Percentiles rank a stretch among this genome's conserved stretches.
phyloP scores from a whole-genome alignment of 345 rosid genomes.

The Lenwebbia sp. region DNA sequence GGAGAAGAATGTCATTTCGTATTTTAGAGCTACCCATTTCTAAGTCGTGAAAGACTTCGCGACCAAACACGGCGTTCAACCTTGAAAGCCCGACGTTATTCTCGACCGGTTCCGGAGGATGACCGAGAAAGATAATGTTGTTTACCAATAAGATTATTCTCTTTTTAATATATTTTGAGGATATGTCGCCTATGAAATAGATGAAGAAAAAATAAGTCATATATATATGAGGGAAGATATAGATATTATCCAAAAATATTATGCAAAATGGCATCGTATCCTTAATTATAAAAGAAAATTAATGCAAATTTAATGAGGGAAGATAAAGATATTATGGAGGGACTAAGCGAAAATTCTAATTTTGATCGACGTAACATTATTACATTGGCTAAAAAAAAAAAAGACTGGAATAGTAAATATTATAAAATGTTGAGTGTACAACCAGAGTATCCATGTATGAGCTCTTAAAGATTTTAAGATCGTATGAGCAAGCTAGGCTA shows the following conservation, averaged over 20 bases:
- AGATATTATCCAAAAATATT: too few species aligned
- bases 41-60: not conserved
- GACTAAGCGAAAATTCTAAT: not conserved
- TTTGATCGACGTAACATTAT: not conserved
- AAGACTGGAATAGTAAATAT: not conserved
- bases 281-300: too few species aligned
- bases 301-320: not conserved
- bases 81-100: not conserved
- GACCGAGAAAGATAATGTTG: not conserved
- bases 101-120: not conserved
- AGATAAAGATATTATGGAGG: not conserved
- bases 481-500: too few species aligned
- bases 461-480: not conserved
- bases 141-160: not conserved
- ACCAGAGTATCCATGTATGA: not conserved
- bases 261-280: too few species aligned
- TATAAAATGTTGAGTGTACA: not conserved
- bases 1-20: not conserved
- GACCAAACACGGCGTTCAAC: not conserved
- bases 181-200: too few species aligned
- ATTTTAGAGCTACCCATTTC: not conserved
- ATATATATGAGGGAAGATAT: too few species aligned
- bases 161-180: too few species aligned
- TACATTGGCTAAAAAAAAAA: not conserved
- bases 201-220: too few species aligned